Conservation (phyloP, 2,329 filamentous ascomycete genomes). For the Talaromyces rugulosus region DNA sequence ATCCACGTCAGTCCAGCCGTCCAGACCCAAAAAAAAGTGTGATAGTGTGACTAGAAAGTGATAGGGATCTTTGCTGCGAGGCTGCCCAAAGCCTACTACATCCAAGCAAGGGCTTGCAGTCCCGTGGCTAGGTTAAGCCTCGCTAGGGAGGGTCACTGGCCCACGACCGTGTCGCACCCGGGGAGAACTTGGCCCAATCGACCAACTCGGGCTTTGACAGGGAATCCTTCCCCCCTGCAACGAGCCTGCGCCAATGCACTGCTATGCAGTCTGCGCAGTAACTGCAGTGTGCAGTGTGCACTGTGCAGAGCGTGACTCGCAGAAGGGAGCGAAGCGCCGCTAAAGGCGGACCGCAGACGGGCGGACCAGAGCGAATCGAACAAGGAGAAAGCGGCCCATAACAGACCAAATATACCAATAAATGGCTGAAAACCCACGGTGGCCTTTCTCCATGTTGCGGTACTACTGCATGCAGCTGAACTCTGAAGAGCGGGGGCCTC, state of each 20-base stretch:
- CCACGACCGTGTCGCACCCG: neutral
- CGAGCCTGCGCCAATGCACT: neutral
- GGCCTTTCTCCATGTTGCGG: neutral
- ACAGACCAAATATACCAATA: neutral
- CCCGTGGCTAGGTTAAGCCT: neutral
- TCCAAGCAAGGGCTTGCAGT: neutral
- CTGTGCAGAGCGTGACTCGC: neutral
- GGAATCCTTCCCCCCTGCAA: neutral
- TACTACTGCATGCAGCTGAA: conserved; percentile 1
- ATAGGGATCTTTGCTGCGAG: neutral
- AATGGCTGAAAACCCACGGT: neutral
- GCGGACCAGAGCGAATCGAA: conserved; percentile 10
- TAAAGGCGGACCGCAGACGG: conserved; percentile 13
- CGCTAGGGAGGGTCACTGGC: neutral
- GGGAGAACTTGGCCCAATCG: neutral
- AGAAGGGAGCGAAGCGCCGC: neutral
- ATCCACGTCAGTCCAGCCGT: neutral
- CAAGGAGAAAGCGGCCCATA: neutral
- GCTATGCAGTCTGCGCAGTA: neutral
- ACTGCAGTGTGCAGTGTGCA: too few relatives aligned
- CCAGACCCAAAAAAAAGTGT: neutral
- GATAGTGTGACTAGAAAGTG: neutral
- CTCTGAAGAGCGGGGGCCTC: conserved; percentile 1
- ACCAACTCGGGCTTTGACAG: neutral
- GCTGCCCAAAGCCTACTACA: neutral